A percentile compares a stretch with the other conserved stretches of the same genome.
Evolutionary conservation across 768 basidiomycete genomes (phyloP).

Genomic region (Kwoniella mangroviensis): DNA sequence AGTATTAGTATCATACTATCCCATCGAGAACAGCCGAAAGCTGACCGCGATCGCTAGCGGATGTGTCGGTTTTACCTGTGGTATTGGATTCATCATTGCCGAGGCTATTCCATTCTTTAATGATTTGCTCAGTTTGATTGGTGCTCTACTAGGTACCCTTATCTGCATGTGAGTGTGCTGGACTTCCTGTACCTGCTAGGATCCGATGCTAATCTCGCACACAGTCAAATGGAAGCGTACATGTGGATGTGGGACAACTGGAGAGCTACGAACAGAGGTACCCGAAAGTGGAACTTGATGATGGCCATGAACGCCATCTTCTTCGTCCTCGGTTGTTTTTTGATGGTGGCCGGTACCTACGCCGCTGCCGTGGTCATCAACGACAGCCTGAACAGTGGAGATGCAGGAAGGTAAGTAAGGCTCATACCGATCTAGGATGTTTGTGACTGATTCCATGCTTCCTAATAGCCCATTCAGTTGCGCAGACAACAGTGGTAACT

Average conservation of each 20-base stretch:
- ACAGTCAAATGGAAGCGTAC: slow-evolving; percentile 35
- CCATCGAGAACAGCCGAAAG: neutral
- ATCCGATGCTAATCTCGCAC: neutral
- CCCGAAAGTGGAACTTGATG: slow-evolving; percentile 11
- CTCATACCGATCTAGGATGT: too few species aligned
- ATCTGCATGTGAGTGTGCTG: slow-evolving; percentile 37
- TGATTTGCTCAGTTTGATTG: slow-evolving; percentile 45
- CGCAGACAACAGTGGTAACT: slow-evolving; percentile 26
- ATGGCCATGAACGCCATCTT: slow-evolving; percentile 14
- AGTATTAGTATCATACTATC: slow-evolving; percentile 12
- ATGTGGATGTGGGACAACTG: slow-evolving; percentile 54
- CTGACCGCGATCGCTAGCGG: slow-evolving; percentile 20
- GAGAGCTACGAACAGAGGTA: slow-evolving; percentile 15
- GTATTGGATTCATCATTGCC: slow-evolving; percentile 46
- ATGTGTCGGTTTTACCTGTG: slow-evolving; percentile 38
- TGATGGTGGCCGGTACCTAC: slow-evolving; percentile 27
- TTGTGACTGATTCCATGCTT: too few species aligned
- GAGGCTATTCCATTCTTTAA: slow-evolving; percentile 53
- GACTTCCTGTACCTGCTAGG: neutral
- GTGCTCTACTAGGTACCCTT: slow-evolving; percentile 46
- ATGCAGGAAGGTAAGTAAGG: slow-evolving; percentile 7
- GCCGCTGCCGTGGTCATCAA: slow-evolving; percentile 24
- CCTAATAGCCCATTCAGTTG: slow-evolving; percentile 20
- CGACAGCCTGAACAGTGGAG: slow-evolving; percentile 16
- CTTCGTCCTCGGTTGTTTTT: slow-evolving; percentile 25